A percentile compares a stretch with the other conserved stretches of the same genome.
Conservation (phyloP, 2,329 filamentous ascomycete genomes). For the Phaeosphaeriaceae sp. region DNA sequence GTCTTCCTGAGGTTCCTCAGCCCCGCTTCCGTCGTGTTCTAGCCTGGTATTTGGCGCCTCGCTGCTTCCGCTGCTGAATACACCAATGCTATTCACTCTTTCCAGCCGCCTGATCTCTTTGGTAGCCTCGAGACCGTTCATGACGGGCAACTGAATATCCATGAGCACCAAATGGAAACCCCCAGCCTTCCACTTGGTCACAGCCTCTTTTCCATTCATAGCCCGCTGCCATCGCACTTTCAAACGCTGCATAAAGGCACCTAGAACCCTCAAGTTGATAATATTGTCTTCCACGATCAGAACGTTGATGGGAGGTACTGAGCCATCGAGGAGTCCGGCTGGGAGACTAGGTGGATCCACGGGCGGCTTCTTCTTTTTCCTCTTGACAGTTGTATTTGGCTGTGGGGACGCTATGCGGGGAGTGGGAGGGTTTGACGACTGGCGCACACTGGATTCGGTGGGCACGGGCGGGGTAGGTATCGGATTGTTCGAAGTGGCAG, state of each 20-base stretch:
- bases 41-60: slow-evolving; percentile 40
- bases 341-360: slow-evolving; percentile 53
- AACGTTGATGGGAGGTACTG: slow-evolving; percentile 94
- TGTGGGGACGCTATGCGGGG: slow-evolving; percentile 59
- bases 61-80: slow-evolving; percentile 70
- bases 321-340: slow-evolving; percentile 72
- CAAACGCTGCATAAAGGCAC: slow-evolving; percentile 93
- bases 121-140: slow-evolving; percentile 94
- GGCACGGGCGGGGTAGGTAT: slow-evolving; percentile 62
- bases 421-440: slow-evolving; percentile 54
- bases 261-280: slow-evolving; percentile 91
- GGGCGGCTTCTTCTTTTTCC: slow-evolving; percentile 53
- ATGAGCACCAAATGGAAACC: slow-evolving; percentile 97
- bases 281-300: slow-evolving; percentile 98
- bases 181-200: slow-evolving; percentile 89
- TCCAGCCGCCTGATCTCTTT: slow-evolving; percentile 92
- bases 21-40: slow-evolving; percentile 47
- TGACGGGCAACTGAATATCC: slow-evolving; percentile 97
- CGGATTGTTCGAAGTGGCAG: slow-evolving; percentile 55
- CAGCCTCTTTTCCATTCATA: slow-evolving; percentile 91
- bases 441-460: slow-evolving; percentile 51
- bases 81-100: slow-evolving; percentile 88
- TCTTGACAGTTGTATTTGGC: slow-evolving; percentile 52
- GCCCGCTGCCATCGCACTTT: slow-evolving; percentile 98
- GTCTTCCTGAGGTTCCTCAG: slow-evolving; percentile 59